These are phyloP conservation scores for Penicillium canescens DNA, from an alignment of 495 filamentous ascomycete genomes.

Conservation along the genomic window DNA sequence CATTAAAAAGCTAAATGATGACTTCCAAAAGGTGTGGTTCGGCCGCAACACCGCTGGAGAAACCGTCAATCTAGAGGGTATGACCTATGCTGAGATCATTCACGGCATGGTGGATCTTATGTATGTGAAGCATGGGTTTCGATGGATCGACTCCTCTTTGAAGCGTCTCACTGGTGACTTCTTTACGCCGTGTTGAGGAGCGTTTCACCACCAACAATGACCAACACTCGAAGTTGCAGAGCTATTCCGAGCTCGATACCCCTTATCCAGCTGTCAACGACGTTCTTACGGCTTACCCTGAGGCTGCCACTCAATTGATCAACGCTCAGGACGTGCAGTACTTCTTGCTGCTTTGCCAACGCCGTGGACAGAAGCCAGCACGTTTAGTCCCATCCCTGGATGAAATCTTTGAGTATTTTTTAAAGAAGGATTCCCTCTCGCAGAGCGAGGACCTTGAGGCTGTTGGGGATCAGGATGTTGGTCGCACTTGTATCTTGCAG, in stretches of 20 bases:
- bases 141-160: slow-evolving; percentile 92
- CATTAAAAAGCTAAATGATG: slow-evolving; percentile 95
- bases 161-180: slow-evolving; percentile 85
- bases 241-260: slow-evolving; percentile 77
- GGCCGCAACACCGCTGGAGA: slow-evolving; percentile 75
- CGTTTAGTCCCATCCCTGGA: slow-evolving; percentile 93
- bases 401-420: slow-evolving; percentile 95
- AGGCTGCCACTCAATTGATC: slow-evolving; percentile 83
- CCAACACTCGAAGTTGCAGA: slow-evolving; percentile 77
- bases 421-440: slow-evolving; percentile 99
- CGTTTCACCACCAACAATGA: slow-evolving; percentile 69
- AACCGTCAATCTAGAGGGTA: slow-evolving; percentile 94
- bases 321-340: slow-evolving; percentile 97
- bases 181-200: slow-evolving; percentile 91
- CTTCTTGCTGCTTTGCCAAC: slow-evolving; percentile 90
- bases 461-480: slow-evolving; percentile 93
- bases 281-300: slow-evolving; percentile 80
- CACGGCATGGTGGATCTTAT: slow-evolving; percentile 94
- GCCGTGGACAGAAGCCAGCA: slow-evolving; percentile 91
- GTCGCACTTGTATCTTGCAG: slow-evolving; percentile 91
- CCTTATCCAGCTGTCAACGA: slow-evolving; percentile 75
- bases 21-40: slow-evolving; percentile 99
- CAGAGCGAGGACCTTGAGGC: slow-evolving; percentile 96
- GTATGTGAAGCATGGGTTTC: slow-evolving; percentile 88
- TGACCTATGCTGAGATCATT: slow-evolving; percentile 94